Conservation (phyloP, 179 eudicot species). For the Amaranthus tricolor region DNA sequence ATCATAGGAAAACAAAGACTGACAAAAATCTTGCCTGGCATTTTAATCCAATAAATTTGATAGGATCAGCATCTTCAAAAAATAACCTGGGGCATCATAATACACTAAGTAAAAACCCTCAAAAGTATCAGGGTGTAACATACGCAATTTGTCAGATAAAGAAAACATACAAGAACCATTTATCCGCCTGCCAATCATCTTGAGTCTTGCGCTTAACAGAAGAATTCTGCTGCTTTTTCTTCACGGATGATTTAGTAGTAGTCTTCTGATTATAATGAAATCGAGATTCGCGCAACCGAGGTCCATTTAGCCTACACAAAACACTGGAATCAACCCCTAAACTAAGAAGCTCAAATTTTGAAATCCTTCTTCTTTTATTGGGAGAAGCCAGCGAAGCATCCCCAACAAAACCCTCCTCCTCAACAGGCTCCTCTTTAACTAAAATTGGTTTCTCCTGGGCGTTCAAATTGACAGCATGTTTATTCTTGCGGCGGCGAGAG, state of each 20-base stretch:
- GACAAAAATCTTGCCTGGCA: conserved; percentile 59
- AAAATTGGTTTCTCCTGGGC: conserved; percentile 15
- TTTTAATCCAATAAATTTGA: conserved; percentile 62
- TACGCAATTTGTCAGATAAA: background rate
- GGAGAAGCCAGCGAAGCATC: conserved; percentile 14
- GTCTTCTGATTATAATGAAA: conserved; percentile 26
- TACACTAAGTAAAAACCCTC: background rate
- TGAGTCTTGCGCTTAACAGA: conserved; percentile 20
- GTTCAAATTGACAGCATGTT: conserved; percentile 22
- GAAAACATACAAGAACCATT: conserved; percentile 66
- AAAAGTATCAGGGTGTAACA: background rate
- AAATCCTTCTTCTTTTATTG: conserved; percentile 34
- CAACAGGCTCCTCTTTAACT: conserved; percentile 36
- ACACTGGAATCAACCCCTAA: conserved; percentile 44
- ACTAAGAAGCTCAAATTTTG: conserved; percentile 33
- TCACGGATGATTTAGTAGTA: conserved; percentile 8
- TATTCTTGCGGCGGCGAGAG: conserved; percentile 42
- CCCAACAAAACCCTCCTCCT: conserved; percentile 25
- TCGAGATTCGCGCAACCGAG: conserved; percentile 40
- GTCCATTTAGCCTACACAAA: conserved; percentile 27
- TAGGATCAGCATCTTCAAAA: conserved; percentile 61
- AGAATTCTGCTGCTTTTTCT: conserved; percentile 29
- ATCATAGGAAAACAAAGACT: background rate
- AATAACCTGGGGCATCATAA: conserved; percentile 52
- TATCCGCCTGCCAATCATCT: conserved; percentile 34